These are phyloP conservation scores for Phytophthora sp. DNA, from an alignment of 352 stramenopile species.

Conservation along the genomic window DNA sequence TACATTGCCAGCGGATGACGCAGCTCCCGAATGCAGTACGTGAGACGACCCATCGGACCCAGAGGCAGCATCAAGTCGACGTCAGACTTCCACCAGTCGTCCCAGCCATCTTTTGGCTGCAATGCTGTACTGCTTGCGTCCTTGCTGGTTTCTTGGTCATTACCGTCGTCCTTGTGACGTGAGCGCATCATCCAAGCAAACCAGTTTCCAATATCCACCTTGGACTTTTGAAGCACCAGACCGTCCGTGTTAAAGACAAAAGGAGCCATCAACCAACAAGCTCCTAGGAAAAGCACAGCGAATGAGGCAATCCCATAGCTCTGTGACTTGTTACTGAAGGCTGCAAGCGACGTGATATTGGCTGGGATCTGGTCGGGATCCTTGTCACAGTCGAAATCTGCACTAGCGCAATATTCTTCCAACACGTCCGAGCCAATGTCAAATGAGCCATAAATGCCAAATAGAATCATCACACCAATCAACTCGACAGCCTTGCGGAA, in stretches of 20 bases:
- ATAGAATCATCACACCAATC: constrained; percentile 86
- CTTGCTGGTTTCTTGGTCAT: constrained; percentile 47
- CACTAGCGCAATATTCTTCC: constrained; percentile 55
- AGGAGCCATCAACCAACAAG: constrained; percentile 83
- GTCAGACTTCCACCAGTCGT: constrained; percentile 77
- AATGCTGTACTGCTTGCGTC: constrained; percentile 41
- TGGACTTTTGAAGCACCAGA: constrained; percentile 84
- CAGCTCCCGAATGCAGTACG: constrained; percentile 83
- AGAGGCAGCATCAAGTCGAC: constrained; percentile 76
- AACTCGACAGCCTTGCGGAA: constrained; percentile 90
- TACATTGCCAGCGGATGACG: constrained; percentile 83
- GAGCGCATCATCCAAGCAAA: constrained; percentile 85
- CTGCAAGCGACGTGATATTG: constrained; percentile 72
- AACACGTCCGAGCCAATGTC: constrained; percentile 59
- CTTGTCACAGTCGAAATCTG: constrained; percentile 57
- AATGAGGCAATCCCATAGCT: constrained; percentile 85
- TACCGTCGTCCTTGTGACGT: constrained; percentile 46
- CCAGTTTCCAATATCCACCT: constrained; percentile 83
- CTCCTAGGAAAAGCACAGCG: constrained; percentile 79
- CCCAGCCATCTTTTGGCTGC: constrained; percentile 71
- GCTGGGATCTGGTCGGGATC: constrained; percentile 56
- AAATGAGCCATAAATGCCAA: constrained; percentile 81
- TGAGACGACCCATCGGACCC: constrained; percentile 68
- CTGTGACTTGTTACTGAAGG: constrained; percentile 66
- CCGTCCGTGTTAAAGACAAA: constrained; percentile 92